Percentiles rank a stretch among this genome's conserved stretches.
These are phyloP conservation scores for Pythium brachiatum DNA, from an alignment of 352 stramenopile species.

Conservation along the genomic window DNA sequence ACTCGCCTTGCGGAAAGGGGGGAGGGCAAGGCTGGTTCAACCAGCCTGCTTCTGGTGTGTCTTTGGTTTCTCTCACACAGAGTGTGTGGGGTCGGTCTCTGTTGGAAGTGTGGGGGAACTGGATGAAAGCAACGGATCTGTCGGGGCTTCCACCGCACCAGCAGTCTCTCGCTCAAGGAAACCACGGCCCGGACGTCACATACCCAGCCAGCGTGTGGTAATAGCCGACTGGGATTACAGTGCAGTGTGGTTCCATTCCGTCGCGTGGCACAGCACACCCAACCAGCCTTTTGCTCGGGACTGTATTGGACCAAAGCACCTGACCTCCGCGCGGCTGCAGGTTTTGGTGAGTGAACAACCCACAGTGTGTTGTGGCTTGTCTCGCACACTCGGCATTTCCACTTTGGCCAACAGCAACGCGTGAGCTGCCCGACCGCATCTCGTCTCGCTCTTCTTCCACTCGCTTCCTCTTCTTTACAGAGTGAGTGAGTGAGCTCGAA, in stretches of 20 bases:
- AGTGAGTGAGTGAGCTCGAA: not conserved
- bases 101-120: not conserved
- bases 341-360: not conserved
- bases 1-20: not conserved
- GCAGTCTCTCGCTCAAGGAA: conserved; percentile 16
- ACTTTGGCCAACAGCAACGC: conserved; percentile 17
- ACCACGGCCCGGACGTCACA: conserved; percentile 12
- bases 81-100: too few relatives aligned
- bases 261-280: conserved; percentile 6
- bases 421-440: not conserved
- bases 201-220: not conserved
- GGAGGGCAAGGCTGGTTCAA: too few relatives aligned
- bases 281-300: not conserved
- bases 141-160: conserved; percentile 26
- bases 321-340: not conserved
- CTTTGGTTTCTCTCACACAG: not conserved
- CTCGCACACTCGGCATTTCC: conserved; percentile 13
- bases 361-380: conserved; percentile 2
- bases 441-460: not conserved
- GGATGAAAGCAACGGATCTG: conserved; percentile 10
- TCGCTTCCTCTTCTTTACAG: conserved; percentile 5
- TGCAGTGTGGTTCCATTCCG: conserved; percentile 5
- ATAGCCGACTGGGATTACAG: not conserved
- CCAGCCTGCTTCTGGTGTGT: conserved; percentile 15
- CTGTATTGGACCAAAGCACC: too few relatives aligned